A percentile compares a stretch with the other conserved stretches of the same genome.
Conservation (phyloP, 176 grass and related monocot species). For the Rhipidocladum racemiflorum region DNA sequence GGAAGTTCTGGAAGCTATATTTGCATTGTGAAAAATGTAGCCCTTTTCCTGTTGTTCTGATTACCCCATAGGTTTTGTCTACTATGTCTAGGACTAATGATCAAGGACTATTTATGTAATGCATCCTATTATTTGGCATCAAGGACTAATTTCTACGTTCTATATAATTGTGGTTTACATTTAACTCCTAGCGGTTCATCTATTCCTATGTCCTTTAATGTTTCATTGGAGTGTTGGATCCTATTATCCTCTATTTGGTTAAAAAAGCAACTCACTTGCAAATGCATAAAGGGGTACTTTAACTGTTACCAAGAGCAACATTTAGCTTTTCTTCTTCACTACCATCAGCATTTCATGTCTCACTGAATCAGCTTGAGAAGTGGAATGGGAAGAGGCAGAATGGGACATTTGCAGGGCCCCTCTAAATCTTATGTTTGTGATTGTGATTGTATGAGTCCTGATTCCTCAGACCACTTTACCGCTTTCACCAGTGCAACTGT, state of each 20-base stretch:
- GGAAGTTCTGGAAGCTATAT: constrained; percentile 45
- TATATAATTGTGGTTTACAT: too few relatives aligned
- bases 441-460: too few relatives aligned
- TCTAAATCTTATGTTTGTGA: constrained; percentile 49
- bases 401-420: constrained; percentile 58
- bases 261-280: too few relatives aligned
- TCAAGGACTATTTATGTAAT: not conserved
- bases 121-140: not conserved
- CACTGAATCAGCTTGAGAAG: constrained; percentile 52
- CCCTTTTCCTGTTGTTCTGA: not conserved
- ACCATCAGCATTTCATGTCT: not conserved
- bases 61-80: not conserved
- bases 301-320: too few relatives aligned
- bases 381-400: constrained; percentile 88
- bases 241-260: too few relatives aligned
- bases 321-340: not conserved
- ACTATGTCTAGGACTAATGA: not conserved
- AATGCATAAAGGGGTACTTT: too few relatives aligned
- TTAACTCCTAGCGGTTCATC: too few relatives aligned
- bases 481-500: not conserved
- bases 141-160: too few relatives aligned
- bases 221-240: too few relatives aligned
- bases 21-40: not conserved
- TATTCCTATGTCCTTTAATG: too few relatives aligned
- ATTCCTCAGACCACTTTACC: not conserved